phyloP scores from a whole-genome alignment of 306 rosid species.

The Begonia masoniana region DNA sequence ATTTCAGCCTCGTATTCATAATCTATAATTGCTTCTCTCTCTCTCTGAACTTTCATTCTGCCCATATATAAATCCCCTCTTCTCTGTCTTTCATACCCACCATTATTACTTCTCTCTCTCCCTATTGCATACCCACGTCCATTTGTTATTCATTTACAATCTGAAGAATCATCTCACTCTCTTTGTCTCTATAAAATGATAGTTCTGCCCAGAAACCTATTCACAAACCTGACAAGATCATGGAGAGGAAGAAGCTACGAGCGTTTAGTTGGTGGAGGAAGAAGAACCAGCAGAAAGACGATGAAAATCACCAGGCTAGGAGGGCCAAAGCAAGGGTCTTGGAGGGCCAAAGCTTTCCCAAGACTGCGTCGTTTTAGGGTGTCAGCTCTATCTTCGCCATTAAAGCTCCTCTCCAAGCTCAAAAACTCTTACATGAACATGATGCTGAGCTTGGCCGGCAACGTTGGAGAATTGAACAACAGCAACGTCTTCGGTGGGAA shows the following conservation, averaged over 20 bases:
- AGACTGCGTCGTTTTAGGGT: slow-evolving; percentile 18
- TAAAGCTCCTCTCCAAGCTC: slow-evolving; percentile 25
- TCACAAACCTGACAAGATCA: slow-evolving; percentile 11
- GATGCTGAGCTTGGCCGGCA: slow-evolving; percentile 21
- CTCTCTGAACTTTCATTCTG: no score
- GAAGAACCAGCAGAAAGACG: slow-evolving; percentile 1
- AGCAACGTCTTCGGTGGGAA: slow-evolving; percentile 16
- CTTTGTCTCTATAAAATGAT: slow-evolving; percentile 11
- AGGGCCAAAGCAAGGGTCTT: slow-evolving; percentile 14
- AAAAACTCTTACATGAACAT: slow-evolving; percentile 29
- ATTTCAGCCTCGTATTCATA: no score
- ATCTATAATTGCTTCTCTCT: no score
- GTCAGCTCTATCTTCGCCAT: slow-evolving; percentile 15
- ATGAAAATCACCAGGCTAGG: slow-evolving; percentile 10
- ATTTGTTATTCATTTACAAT: no score
- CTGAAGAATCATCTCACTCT: background rate
- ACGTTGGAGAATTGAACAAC: slow-evolving; percentile 7
- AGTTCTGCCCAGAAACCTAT: slow-evolving; percentile 18
- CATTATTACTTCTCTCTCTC: no score
- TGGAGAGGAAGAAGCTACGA: slow-evolving; percentile 23
- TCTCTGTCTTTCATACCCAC: no score
- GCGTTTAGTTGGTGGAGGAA: slow-evolving; percentile 10
- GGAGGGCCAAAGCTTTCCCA: slow-evolving; percentile 19
- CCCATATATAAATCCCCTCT: no score
- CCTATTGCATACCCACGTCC: no score